These are phyloP conservation scores for Elaeis guineensis DNA, from an alignment of 176 grass and related monocot species.

Conservation along the genomic window DNA sequence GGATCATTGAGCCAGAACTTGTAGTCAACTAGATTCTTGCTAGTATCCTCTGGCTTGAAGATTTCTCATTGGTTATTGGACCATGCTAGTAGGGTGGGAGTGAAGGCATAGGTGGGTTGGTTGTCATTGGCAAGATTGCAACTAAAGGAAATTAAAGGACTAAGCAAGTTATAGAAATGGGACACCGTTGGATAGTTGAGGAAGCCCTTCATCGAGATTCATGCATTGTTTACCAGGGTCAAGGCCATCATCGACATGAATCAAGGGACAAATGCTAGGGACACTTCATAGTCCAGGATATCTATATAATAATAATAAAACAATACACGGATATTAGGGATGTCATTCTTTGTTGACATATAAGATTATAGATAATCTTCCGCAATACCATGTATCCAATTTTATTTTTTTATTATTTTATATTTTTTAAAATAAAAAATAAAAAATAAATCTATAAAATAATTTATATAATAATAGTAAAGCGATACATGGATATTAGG, in stretches of 20 bases:
- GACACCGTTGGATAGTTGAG: conserved; percentile 19
- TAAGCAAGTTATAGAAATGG: conserved; percentile 26
- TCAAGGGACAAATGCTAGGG: conserved; percentile 6
- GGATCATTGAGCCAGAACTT: not conserved
- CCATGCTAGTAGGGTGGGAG: not conserved
- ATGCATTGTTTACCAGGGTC: conserved; percentile 47
- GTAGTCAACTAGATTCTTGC: conserved; percentile 41
- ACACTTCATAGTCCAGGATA: too few relatives aligned
- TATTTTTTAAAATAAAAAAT: too few relatives aligned
- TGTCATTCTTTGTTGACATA: too few relatives aligned
- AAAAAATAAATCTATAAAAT: too few relatives aligned
- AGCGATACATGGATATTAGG: too few relatives aligned
- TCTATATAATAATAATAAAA: too few relatives aligned
- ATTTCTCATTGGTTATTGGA: not conserved
- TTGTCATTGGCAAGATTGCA: conserved; percentile 1
- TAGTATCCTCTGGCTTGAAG: conserved; percentile 29
- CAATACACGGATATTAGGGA: too few relatives aligned
- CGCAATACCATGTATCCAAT: too few relatives aligned
- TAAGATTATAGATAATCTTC: too few relatives aligned
- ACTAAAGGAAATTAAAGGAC: conserved; percentile 44
- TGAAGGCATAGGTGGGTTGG: not conserved
- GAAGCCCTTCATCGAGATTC: not conserved
- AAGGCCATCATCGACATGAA: conserved; percentile 44
- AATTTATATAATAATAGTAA: too few relatives aligned
- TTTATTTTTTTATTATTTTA: too few relatives aligned